Percentiles rank a stretch among this genome's conserved stretches.
phyloP scores from a whole-genome alignment of 2,329 filamentous ascomycete species.

The Aspergillus pseudoterreus region DNA sequence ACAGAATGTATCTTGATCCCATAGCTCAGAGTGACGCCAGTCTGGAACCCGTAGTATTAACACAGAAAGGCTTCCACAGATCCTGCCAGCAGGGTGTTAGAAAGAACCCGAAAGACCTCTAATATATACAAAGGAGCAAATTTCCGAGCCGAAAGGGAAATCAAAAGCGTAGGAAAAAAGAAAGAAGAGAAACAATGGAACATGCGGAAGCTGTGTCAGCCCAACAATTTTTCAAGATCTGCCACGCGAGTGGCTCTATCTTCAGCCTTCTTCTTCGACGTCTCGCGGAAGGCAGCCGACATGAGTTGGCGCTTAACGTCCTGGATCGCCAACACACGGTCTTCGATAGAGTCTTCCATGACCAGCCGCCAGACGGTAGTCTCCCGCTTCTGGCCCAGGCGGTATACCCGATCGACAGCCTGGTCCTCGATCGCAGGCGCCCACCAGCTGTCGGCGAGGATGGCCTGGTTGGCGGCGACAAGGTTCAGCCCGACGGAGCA shows the following conservation, averaged over 20 bases:
- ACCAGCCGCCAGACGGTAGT: constrained; percentile 79
- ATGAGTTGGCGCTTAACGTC: constrained; percentile 74
- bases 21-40: neutral
- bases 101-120: neutral
- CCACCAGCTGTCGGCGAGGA: constrained; percentile 86
- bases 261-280: constrained; percentile 54
- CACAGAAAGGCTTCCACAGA: neutral
- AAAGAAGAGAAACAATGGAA: neutral
- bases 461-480: constrained; percentile 79
- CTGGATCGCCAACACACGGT: constrained; percentile 75
- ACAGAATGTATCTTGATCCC: neutral
- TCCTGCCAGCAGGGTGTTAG: neutral
- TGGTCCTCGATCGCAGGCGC: constrained; percentile 91
- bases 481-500: constrained; percentile 85
- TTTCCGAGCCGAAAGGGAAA: neutral
- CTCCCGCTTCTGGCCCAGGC: constrained; percentile 74
- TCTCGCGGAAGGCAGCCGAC: constrained; percentile 74
- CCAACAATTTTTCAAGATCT: constrained; percentile 39
- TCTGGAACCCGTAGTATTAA: neutral
- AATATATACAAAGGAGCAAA: neutral
- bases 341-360: constrained; percentile 76
- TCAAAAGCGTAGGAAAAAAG: neutral
- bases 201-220: constrained; percentile 7
- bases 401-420: constrained; percentile 81
- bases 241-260: constrained; percentile 53